Percentiles rank a stretch among this genome's conserved stretches.
phyloP scores from a whole-genome alignment of 305 asterid genomes.

The Galium porrigens region DNA sequence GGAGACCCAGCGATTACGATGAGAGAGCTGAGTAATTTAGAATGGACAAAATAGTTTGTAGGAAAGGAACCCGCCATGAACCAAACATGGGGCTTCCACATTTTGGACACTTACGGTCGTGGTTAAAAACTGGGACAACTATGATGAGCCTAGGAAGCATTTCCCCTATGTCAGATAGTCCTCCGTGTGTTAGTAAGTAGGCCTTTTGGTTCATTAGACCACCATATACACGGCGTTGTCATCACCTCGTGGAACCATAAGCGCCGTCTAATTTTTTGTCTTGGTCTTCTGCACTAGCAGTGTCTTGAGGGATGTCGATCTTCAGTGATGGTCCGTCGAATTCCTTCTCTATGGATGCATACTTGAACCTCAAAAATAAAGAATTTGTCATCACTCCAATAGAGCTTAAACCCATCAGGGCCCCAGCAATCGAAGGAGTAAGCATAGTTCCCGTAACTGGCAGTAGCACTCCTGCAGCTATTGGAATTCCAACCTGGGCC shows the following conservation, averaged over 20 bases:
- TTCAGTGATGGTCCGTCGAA: constrained; percentile 22
- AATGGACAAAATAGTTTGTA: background rate
- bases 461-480: constrained; percentile 81
- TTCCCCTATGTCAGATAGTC: background rate
- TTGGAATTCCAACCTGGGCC: constrained; percentile 88
- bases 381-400: constrained; percentile 91
- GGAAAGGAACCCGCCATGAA: background rate
- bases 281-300: constrained; percentile 11
- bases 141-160: background rate
- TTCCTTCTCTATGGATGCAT: constrained; percentile 30
- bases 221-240: background rate
- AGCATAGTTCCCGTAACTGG: constrained; percentile 82
- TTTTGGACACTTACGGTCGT: background rate
- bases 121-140: background rate
- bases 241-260: constrained; percentile 17
- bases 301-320: constrained; percentile 15
- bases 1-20: background rate
- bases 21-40: background rate
- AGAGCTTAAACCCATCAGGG: constrained; percentile 94
- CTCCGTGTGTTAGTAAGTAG: background rate
- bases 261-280: constrained; percentile 17
- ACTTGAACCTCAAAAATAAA: constrained; percentile 57
- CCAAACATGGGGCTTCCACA: background rate
- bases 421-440: constrained; percentile 95
- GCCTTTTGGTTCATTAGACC: background rate